Conservation (phyloP, 371 early-diverging fungal genomes). For the Zancudomyces culisetae region DNA sequence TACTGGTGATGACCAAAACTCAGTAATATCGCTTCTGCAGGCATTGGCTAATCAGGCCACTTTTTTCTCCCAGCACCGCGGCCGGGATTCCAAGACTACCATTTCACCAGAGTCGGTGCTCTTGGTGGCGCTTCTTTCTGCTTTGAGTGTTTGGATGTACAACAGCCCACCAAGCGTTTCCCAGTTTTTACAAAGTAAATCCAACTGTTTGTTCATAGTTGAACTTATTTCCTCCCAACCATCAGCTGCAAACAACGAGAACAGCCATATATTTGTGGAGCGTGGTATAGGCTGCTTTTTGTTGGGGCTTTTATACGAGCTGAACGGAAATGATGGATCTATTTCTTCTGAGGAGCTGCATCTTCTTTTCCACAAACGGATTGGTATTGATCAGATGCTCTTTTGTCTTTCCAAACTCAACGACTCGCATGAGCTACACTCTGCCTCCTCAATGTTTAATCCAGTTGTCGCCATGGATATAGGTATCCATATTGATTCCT, state of each 20-base stretch:
- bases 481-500: not conserved
- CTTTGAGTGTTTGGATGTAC: slow-evolving; percentile 45
- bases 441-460: slow-evolving; percentile 15
- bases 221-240: slow-evolving; percentile 66
- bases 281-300: slow-evolving; percentile 81
- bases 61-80: slow-evolving; percentile 12
- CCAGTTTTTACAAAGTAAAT: slow-evolving; percentile 68
- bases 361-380: slow-evolving; percentile 59
- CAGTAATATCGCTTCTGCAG: slow-evolving; percentile 27
- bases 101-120: not conserved
- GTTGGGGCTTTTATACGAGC: slow-evolving; percentile 68
- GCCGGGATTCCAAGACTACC: slow-evolving; percentile 1
- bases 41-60: slow-evolving; percentile 30
- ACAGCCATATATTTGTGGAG: slow-evolving; percentile 39
- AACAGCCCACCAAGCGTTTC: slow-evolving; percentile 55
- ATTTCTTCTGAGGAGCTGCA: slow-evolving; percentile 32
- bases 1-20: slow-evolving; percentile 42
- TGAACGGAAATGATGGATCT: slow-evolving; percentile 52
- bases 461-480: not conserved
- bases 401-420: slow-evolving; percentile 62
- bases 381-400: slow-evolving; percentile 64
- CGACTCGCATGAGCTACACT: slow-evolving; percentile 60
- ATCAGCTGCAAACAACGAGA: slow-evolving; percentile 42
- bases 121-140: not conserved
- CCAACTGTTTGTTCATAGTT: slow-evolving; percentile 72